Percentiles rank a stretch among this genome's conserved stretches.
Evolutionary conservation across 169 alveolate species (phyloP).

Genomic region (Neospora caninum): DNA sequence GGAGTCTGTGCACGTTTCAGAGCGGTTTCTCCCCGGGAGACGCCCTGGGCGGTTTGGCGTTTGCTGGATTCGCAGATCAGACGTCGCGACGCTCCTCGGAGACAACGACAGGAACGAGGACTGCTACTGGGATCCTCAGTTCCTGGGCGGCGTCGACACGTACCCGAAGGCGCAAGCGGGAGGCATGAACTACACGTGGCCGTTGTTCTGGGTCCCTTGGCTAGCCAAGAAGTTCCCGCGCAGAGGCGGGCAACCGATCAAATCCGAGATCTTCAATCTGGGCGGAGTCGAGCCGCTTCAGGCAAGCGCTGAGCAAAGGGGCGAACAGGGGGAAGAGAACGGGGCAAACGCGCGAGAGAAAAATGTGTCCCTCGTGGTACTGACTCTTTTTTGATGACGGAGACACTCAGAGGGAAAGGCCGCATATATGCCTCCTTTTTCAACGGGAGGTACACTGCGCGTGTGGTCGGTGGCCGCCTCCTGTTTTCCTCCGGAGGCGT

Average conservation of each 20-base stretch:
- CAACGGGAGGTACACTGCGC: no score
- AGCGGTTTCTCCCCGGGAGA: no score
- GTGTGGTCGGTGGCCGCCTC: no score
- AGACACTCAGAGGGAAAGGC: no score
- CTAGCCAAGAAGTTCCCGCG: constrained; percentile 80
- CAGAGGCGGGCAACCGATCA: constrained; percentile 83
- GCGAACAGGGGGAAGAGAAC: not conserved
- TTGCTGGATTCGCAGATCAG: constrained; percentile 70
- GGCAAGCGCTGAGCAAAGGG: constrained; percentile 28
- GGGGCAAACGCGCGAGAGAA: not conserved
- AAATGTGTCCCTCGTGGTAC: no score
- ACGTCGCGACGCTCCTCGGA: constrained; percentile 80
- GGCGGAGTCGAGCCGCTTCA: constrained; percentile 89
- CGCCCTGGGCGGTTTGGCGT: not conserved
- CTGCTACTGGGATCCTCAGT: constrained; percentile 84
- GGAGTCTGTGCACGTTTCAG: no score
- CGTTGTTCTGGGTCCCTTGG: constrained; percentile 75
- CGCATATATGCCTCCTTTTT: no score
- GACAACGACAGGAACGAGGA: constrained; percentile 77
- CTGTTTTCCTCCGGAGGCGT: no score
- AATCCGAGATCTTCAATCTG: constrained; percentile 80
- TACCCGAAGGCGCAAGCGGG: constrained; percentile 81
- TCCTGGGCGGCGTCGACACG: constrained; percentile 84
- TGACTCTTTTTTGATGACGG: no score
- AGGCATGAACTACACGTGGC: constrained; percentile 85